Evolutionary conservation across 768 basidiomycete species (phyloP).

Genomic region (Mycena capillaripes): DNA sequence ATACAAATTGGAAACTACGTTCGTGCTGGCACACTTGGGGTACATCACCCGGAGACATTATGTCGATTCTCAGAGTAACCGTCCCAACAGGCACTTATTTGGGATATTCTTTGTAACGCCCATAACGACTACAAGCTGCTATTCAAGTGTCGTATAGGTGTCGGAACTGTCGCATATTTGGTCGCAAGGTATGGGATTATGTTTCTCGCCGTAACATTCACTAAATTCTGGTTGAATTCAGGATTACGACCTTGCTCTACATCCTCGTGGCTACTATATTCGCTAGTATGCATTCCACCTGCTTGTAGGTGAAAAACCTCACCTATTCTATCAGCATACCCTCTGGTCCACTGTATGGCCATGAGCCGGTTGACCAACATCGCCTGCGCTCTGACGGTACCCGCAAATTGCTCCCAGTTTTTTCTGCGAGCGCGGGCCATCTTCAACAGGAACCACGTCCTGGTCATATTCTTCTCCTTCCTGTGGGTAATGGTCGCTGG

Average conservation of each 20-base stretch:
- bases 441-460: constrained; percentile 39
- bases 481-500: constrained; percentile 51
- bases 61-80: background rate
- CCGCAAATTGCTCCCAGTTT: constrained; percentile 51
- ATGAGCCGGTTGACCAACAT: background rate
- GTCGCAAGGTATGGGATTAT: constrained; percentile 32
- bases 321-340: constrained; percentile 21
- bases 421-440: constrained; percentile 54
- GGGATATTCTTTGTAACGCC: constrained; percentile 39
- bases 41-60: background rate
- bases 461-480: constrained; percentile 42
- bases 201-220: background rate
- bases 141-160: constrained; percentile 15
- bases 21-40: constrained; percentile 35
- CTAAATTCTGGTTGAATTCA: background rate
- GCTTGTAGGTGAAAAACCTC: background rate
- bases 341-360: constrained; percentile 16
- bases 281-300: background rate
- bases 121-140: constrained; percentile 38
- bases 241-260: constrained; percentile 24
- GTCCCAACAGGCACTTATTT: constrained; percentile 5
- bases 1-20: constrained; percentile 45
- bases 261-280: constrained; percentile 21
- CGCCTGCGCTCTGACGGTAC: constrained; percentile 26
- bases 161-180: constrained; percentile 38